Conservation (phyloP, 768 basidiomycete genomes). For the Suillus occidentalis region DNA sequence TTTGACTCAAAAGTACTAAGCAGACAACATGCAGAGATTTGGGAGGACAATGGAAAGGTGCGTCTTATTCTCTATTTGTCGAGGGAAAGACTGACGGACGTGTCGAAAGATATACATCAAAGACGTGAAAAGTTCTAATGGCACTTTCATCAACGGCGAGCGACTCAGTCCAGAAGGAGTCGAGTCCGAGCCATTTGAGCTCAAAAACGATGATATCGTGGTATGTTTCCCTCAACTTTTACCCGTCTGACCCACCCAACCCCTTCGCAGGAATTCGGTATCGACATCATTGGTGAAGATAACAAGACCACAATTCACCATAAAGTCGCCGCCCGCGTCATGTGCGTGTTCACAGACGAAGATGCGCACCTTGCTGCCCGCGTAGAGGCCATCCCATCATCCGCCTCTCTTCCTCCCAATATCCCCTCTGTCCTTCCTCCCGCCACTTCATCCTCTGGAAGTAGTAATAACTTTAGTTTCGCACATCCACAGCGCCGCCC, state of each 20-base stretch:
- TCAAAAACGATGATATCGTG: conserved; percentile 94
- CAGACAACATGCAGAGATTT: conserved; percentile 97
- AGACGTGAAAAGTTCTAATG: conserved; percentile 97
- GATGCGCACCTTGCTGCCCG: conserved; percentile 77
- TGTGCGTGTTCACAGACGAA: conserved; percentile 84
- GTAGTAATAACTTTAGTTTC: conserved; percentile 41
- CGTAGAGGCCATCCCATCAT: conserved; percentile 63
- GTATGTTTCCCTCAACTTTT: conserved; percentile 49
- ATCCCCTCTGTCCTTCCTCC: conserved; percentile 19
- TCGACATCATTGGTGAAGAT: conserved; percentile 98
- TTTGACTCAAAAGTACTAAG: conserved; percentile 96
- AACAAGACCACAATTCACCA: conserved; percentile 98
- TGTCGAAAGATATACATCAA: conserved; percentile 86
- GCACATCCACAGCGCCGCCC: conserved; percentile 52
- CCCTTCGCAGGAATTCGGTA: conserved; percentile 85
- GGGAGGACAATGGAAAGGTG: conserved; percentile 90
- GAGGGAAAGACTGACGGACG: conserved; percentile 13
- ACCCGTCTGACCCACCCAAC: conserved; percentile 11
- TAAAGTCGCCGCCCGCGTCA: conserved; percentile 94
- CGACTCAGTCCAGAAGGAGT: conserved; percentile 85
- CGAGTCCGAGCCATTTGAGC: conserved; percentile 90
- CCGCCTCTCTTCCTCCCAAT: conserved; percentile 22
- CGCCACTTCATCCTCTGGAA: conserved; percentile 36
- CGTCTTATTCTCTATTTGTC: conserved; percentile 16
- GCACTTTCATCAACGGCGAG: conserved; percentile 97